Evolutionary conservation across 2,329 filamentous ascomycete genomes (phyloP).

Genomic region (Dothidotthia symphoricarpi): DNA sequence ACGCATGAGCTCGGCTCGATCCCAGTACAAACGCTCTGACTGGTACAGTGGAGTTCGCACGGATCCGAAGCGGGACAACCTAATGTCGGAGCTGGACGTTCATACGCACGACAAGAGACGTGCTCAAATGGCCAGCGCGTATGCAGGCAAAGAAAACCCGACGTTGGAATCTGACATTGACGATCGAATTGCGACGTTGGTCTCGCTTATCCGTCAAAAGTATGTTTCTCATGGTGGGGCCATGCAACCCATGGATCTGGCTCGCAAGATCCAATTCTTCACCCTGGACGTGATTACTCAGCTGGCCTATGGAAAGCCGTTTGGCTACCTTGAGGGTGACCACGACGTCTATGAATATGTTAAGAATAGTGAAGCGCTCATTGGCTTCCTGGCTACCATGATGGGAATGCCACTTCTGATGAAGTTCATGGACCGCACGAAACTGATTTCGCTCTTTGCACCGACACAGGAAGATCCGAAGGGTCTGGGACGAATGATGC

Average conservation of each 20-base stretch:
- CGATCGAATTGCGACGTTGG: conserved; percentile 43
- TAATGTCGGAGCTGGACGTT: conserved; percentile 52
- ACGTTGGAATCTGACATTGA: conserved; percentile 52
- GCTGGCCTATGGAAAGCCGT: conserved; percentile 52
- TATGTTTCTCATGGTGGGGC: conserved; percentile 35
- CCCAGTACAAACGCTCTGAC: too few relatives aligned
- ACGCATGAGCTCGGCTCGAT: conserved; percentile 44
- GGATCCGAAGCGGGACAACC: conserved; percentile 51
- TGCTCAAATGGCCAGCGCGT: conserved; percentile 47
- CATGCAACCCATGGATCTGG: conserved; percentile 45
- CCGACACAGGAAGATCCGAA: conserved; percentile 44
- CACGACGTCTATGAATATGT: conserved; percentile 48
- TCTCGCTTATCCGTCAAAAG: conserved; percentile 50
- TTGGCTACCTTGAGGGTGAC: conserved; percentile 52
- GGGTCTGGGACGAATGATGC: conserved; percentile 37
- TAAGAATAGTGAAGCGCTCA: conserved; percentile 42
- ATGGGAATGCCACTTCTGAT: not conserved
- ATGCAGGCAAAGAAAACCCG: conserved; percentile 51
- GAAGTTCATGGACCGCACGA: not conserved
- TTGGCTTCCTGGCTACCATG: too few relatives aligned
- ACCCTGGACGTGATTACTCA: conserved; percentile 56
- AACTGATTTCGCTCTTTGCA: not conserved
- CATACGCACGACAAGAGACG: conserved; percentile 42
- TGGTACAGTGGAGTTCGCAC: conserved; percentile 47
- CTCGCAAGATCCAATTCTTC: conserved; percentile 51